These are phyloP conservation scores for Daedaleopsis nitida DNA, from an alignment of 768 basidiomycete species.

Conservation along the genomic window DNA sequence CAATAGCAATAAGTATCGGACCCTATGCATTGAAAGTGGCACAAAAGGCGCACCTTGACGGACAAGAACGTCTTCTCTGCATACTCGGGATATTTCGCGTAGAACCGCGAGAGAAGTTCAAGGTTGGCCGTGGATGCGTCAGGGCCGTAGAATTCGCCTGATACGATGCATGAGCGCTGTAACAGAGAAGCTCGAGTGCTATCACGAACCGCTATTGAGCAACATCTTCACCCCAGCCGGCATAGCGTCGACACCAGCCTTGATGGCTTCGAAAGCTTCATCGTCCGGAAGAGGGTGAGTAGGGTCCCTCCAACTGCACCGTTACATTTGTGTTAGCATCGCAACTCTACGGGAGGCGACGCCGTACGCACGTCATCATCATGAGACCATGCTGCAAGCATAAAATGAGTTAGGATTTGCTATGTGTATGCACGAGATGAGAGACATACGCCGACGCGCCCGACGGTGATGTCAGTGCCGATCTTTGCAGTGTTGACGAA, in stretches of 20 bases:
- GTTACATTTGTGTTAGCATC: background rate
- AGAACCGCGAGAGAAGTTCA: conserved; percentile 51
- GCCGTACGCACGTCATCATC: conserved; percentile 51
- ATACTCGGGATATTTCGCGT: conserved; percentile 45
- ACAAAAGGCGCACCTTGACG: conserved; percentile 42
- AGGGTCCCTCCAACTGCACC: conserved; percentile 36
- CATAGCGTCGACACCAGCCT: conserved; percentile 46
- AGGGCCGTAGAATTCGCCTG: conserved; percentile 60
- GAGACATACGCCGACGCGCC: conserved; percentile 42
- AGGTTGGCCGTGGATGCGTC: conserved; percentile 45
- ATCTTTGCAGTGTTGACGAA: conserved; percentile 33
- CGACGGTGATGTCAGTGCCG: conserved; percentile 39
- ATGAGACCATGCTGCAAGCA: conserved; percentile 50
- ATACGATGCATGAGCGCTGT: conserved; percentile 8
- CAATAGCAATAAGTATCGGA: background rate
- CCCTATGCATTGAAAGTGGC: too few relatives aligned
- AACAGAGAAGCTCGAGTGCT: too few relatives aligned
- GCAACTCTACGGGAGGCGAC: background rate
- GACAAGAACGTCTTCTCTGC: conserved; percentile 49
- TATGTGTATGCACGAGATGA: conserved; percentile 4
- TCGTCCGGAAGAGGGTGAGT: conserved; percentile 50
- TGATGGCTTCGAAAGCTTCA: conserved; percentile 63
- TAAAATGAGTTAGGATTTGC: background rate
- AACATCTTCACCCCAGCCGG: conserved; percentile 49
- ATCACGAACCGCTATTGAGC: conserved; percentile 49